Conservation (phyloP, 495 filamentous ascomycete genomes). For the Lasiosphaeris hirsuta region DNA sequence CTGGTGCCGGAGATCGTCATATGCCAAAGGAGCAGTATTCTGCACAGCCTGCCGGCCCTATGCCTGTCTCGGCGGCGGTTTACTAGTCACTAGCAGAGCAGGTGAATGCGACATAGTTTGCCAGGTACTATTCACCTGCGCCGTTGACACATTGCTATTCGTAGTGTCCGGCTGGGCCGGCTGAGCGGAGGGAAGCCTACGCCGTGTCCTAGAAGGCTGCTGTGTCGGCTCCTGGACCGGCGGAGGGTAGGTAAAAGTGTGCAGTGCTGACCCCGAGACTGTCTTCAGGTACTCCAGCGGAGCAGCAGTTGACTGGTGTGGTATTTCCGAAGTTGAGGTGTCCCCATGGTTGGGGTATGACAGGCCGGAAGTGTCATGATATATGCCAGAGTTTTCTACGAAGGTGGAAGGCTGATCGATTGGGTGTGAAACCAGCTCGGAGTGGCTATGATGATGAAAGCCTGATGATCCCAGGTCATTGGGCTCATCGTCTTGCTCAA, state of each 20-base stretch:
- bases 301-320: conserved; percentile 5
- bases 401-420: conserved; percentile 13
- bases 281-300: conserved; percentile 15
- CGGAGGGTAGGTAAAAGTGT: conserved; percentile 9
- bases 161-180: not conserved
- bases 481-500: conserved; percentile 23
- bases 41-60: conserved; percentile 7
- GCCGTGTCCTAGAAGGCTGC: conserved; percentile 9
- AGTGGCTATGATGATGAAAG: conserved; percentile 15
- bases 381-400: conserved; percentile 11
- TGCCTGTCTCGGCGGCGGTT: conserved; percentile 20
- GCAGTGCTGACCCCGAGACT: conserved; percentile 7
- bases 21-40: conserved; percentile 11
- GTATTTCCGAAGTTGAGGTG: not conserved
- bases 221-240: not conserved
- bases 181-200: conserved; percentile 5
- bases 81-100: conserved; percentile 1
- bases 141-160: not conserved
- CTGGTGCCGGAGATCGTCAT: conserved; percentile 24
- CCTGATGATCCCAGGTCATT: conserved; percentile 30
- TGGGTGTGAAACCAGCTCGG: conserved; percentile 10
- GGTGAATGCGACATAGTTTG: conserved; percentile 13
- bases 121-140: conserved; percentile 13
- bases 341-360: conserved; percentile 14
- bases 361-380: conserved; percentile 21